phyloP scores from a whole-genome alignment of 2,329 filamentous ascomycete species.

The Elsinoe fawcettii region DNA sequence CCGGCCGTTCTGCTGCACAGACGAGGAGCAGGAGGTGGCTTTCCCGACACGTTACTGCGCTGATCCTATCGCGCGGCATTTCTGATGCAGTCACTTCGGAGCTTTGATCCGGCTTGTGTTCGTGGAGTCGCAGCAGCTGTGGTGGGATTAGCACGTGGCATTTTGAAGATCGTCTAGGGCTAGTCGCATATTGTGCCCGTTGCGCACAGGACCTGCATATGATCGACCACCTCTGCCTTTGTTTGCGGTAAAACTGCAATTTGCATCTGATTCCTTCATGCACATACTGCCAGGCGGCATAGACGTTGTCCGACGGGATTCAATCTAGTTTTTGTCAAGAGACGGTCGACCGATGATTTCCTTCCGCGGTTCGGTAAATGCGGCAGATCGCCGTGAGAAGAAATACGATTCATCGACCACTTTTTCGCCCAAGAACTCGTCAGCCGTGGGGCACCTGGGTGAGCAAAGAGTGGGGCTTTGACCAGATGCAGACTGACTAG shows the following conservation, averaged over 20 bases:
- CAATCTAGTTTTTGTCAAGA: not conserved
- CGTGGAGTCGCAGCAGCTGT: not conserved
- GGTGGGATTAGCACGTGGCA: conserved; percentile 4
- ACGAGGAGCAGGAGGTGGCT: conserved; percentile 2
- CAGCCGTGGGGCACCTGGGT: not conserved
- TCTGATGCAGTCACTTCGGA: not conserved
- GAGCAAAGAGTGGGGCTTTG: not conserved
- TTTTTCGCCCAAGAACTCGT: not conserved
- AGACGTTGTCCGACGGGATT: not conserved
- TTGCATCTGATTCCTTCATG: not conserved
- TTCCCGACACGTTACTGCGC: not conserved
- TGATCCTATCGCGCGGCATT: conserved; percentile 3
- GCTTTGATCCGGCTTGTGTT: not conserved
- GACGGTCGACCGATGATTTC: not conserved
- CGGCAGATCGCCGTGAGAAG: conserved; percentile 2
- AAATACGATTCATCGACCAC: not conserved
- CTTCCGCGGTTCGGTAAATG: conserved; percentile 10
- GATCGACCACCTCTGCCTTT: not conserved
- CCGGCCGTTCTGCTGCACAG: not conserved
- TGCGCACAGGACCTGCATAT: conserved; percentile 1
- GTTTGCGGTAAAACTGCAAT: conserved; percentile 1
- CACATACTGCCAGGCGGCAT: not conserved
- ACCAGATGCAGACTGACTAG: not conserved
- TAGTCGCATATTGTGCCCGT: not conserved
- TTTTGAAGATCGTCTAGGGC: conserved; percentile 1